Percentiles rank a stretch among this genome's conserved stretches.
Conservation (phyloP, 257 asterid genomes). For the Parsonsia alboflavescens region DNA sequence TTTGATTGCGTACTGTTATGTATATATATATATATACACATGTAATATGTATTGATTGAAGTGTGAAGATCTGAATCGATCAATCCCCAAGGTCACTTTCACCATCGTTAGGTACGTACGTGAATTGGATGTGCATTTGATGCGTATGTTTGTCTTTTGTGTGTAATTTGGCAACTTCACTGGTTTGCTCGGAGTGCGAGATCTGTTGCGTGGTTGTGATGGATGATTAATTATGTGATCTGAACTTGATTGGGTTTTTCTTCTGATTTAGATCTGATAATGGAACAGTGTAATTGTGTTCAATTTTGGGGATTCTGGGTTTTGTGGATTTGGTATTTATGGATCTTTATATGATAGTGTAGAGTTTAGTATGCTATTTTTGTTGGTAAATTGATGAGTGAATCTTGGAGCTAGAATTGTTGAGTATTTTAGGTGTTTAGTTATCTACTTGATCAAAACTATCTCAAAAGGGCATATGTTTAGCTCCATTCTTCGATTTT, state of each 20-base stretch:
- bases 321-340: not conserved
- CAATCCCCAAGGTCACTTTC: not conserved
- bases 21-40: not conserved
- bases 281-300: slow-evolving; percentile 2
- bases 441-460: not conserved
- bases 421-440: not conserved
- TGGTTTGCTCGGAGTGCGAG: not conserved
- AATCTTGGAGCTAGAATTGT: not conserved
- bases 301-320: not conserved
- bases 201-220: not conserved
- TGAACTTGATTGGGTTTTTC: not conserved
- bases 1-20: not conserved
- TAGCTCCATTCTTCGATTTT: not conserved
- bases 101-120: not conserved
- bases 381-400: not conserved
- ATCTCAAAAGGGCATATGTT: not conserved
- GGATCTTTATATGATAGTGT: not conserved
- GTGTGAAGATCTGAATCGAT: slow-evolving; percentile 9
- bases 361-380: not conserved
- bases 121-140: not conserved
- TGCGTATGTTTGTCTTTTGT: not conserved
- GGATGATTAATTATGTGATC: slow-evolving; percentile 8
- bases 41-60: not conserved
- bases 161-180: not conserved
- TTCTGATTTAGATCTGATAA: slow-evolving; percentile 10